These are phyloP conservation scores for Aureobasidium namibiae DNA, from an alignment of 2,329 filamentous ascomycete species.

Conservation along the genomic window DNA sequence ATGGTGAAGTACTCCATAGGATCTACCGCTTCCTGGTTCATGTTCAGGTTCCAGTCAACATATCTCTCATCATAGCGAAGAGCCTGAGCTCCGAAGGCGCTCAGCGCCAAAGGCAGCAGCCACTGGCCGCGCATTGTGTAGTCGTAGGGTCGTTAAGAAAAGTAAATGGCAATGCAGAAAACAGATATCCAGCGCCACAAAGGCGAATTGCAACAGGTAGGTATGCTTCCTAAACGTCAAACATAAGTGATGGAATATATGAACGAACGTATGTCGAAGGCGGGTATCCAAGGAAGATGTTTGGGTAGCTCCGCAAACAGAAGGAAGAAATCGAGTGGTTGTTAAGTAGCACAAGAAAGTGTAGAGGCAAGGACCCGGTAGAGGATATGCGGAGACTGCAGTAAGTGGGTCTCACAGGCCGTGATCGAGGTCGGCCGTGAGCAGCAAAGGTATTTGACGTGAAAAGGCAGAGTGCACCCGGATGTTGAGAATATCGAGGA, in stretches of 20 bases:
- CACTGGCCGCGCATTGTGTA: slow-evolving; percentile 6
- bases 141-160: not conserved
- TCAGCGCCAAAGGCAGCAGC: slow-evolving; percentile 1
- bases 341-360: slow-evolving; percentile 9
- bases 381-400: slow-evolving; percentile 6
- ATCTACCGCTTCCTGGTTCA: slow-evolving; percentile 46
- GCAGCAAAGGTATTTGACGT: not conserved
- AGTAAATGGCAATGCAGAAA: not conserved
- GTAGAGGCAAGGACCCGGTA: slow-evolving; percentile 2
- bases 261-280: not conserved
- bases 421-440: not conserved
- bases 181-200: slow-evolving; percentile 1
- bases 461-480: not conserved
- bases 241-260: not conserved
- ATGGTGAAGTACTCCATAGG: slow-evolving; percentile 52
- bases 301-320: not conserved
- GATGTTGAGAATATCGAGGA: not conserved
- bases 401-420: slow-evolving; percentile 1
- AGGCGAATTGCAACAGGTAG: not conserved
- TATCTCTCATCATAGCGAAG: slow-evolving; percentile 40
- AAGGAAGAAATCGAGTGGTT: not conserved
- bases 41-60: slow-evolving; percentile 53
- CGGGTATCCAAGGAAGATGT: not conserved
- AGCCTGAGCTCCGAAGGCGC: not conserved
- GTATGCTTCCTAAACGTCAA: not conserved